Conservation (phyloP, 169 alveolate genomes). For the Plasmodium coatneyi region DNA sequence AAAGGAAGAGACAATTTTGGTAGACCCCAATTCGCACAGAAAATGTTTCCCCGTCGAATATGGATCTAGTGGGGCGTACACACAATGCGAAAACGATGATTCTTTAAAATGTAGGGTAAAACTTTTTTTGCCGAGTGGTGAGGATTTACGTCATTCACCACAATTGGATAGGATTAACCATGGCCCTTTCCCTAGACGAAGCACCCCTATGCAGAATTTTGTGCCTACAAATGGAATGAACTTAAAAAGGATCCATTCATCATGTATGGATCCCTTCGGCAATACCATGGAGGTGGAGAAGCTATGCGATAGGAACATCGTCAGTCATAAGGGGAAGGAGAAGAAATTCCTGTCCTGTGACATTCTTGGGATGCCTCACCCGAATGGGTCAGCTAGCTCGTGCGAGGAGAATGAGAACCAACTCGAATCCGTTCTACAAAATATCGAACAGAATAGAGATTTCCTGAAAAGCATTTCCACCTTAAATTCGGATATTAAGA, state of each 20-base stretch:
- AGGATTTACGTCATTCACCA: background rate
- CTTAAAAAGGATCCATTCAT: background rate
- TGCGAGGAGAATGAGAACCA: background rate
- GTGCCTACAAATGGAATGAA: background rate
- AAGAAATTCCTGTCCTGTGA: background rate
- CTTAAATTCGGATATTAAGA: background rate
- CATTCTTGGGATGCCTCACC: background rate
- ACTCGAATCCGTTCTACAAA: background rate
- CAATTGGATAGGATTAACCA: background rate
- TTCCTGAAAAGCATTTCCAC: slow-evolving; percentile 13
- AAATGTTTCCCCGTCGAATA: background rate
- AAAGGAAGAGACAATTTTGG: background rate
- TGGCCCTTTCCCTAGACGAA: background rate
- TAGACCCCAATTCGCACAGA: background rate
- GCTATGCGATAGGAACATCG: background rate
- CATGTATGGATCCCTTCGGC: background rate
- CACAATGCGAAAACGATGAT: background rate
- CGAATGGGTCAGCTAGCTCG: background rate
- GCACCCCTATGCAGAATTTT: background rate
- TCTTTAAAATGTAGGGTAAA: background rate
- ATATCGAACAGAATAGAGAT: slow-evolving; percentile 10
- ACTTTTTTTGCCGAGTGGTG: background rate
- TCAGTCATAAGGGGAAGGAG: background rate
- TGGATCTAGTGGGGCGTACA: background rate
- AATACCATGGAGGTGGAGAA: background rate